Evolutionary conservation across 2,329 filamentous ascomycete species (phyloP).

Genomic region (Aureobasidium mangrovei): DNA sequence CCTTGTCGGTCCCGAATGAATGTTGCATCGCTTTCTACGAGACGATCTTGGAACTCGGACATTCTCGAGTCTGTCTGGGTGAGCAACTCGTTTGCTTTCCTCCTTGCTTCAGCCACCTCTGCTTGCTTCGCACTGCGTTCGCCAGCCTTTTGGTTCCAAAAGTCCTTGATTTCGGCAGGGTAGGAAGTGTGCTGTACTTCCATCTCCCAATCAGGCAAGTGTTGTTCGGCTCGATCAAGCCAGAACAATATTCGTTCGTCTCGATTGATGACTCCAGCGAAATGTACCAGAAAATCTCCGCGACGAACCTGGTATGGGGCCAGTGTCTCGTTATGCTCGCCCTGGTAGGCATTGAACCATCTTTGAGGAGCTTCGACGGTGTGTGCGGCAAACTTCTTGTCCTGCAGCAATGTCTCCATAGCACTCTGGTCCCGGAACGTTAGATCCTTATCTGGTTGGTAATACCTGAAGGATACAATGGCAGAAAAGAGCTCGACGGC

Average conservation of each 20-base stretch:
- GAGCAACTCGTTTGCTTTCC: slow-evolving; percentile 21
- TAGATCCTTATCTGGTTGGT: slow-evolving; percentile 29
- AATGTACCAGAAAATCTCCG: slow-evolving; percentile 38
- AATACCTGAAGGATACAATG: slow-evolving; percentile 33
- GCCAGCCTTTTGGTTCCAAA: slow-evolving; percentile 23
- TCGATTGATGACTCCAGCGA: slow-evolving; percentile 30
- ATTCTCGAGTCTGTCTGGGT: slow-evolving; percentile 21
- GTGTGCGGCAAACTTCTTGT: slow-evolving; percentile 15
- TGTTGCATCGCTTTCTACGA: slow-evolving; percentile 20
- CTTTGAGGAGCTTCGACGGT: slow-evolving; percentile 27
- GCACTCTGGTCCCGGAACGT: slow-evolving; percentile 34
- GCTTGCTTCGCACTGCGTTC: slow-evolving; percentile 10
- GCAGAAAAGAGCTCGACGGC: slow-evolving; percentile 31
- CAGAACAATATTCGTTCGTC: slow-evolving; percentile 31
- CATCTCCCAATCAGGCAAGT: slow-evolving; percentile 32
- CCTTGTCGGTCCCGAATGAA: slow-evolving; percentile 23
- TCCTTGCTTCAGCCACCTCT: slow-evolving; percentile 17
- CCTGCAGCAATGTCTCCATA: slow-evolving; percentile 30
- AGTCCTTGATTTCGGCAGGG: slow-evolving; percentile 29
- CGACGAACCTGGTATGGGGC: slow-evolving; percentile 29
- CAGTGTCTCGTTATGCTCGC: slow-evolving; percentile 31
- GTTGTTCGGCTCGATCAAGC: slow-evolving; percentile 30
- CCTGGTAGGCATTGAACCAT: slow-evolving; percentile 38
- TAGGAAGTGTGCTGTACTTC: slow-evolving; percentile 30
- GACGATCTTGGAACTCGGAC: slow-evolving; percentile 23